Evolutionary conservation across 2,329 filamentous ascomycete genomes (phyloP).

Genomic region (Keithomyces neogunnii): DNA sequence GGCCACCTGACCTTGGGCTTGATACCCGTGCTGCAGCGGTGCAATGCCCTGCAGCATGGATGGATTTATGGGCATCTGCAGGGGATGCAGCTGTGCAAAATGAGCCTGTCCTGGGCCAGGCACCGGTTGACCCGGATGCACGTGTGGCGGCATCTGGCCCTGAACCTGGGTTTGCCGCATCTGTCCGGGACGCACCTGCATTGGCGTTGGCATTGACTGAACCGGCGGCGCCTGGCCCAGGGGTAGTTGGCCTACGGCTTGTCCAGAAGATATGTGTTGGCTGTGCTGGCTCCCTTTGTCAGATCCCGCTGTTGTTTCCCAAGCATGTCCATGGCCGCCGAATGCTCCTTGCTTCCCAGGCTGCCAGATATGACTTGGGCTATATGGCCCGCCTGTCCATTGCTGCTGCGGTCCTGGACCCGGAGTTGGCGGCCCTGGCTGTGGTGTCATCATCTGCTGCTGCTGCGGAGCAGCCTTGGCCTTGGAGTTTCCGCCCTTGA

Average conservation of each 20-base stretch:
- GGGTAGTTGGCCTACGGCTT: background rate
- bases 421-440: background rate
- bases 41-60: background rate
- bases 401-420: conserved; percentile 2
- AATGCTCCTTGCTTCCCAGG: conserved; percentile 1
- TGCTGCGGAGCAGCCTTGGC: conserved; percentile 4
- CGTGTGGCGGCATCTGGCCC: background rate
- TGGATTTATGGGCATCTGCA: background rate
- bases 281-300: background rate
- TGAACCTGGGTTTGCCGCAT: background rate
- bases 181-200: background rate
- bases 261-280: background rate
- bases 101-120: background rate
- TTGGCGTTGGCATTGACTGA: background rate
- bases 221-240: background rate
- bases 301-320: background rate
- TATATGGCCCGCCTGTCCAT: conserved; percentile 3
- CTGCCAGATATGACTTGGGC: conserved; percentile 5
- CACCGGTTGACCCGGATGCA: background rate
- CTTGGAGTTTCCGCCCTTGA: conserved; percentile 13
- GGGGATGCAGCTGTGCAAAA: background rate
- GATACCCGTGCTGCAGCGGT: background rate
- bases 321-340: background rate
- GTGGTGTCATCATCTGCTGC: background rate
- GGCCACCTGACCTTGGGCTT: background rate